Evolutionary conservation across 441 rosid species (phyloP), one percentile per base, ranked within the genome.

Genomic region (Erodium moschatum): DNA sequence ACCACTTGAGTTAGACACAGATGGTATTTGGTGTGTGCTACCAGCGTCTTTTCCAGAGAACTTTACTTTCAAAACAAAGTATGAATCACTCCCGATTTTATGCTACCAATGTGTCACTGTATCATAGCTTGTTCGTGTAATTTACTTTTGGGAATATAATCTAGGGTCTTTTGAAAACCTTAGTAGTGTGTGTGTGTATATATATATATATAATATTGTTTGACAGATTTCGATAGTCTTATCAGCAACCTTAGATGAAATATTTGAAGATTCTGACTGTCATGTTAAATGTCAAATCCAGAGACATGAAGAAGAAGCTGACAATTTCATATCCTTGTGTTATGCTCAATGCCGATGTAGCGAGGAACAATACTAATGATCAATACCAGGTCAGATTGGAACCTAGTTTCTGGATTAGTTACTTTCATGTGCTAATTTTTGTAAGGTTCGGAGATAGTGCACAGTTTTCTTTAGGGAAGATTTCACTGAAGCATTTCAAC

Each of bases 1-100:
- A 80, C 99, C 99, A 66, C 97, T 95, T 81, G 99, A 95, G 78
- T 75, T 95, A 75, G 99, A 95, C 83, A 95, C 99, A 15, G 99
- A 95, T 85, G 99, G 99, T 73, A 95, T 95, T 75, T 95, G 99
- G 99, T 95, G 99, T 82, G 80, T 69, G 6, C 99, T 94, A 31
- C 99, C 99, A 67, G 92, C 92, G 75, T 91, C 97, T 67, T 94
- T 94, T 82, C 99, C 99, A 15, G 97, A 94, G 83, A 94, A 90
- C 78, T 91, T 94, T 74, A 89, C 95, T 64, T 90, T 94, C 79
- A 90, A 85, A 77, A 86, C 92, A 67, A 90, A 80, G 99, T 94
- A 91, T 81, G 97, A 61, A 66, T 70, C 77, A 67, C 72, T 69
- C 48, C 61, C 38, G 50, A 60, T 48, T 71, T 67, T 38, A 15